Conservation (phyloP, 2,329 filamentous ascomycete genomes). For the Drechslerella dactyloides region DNA sequence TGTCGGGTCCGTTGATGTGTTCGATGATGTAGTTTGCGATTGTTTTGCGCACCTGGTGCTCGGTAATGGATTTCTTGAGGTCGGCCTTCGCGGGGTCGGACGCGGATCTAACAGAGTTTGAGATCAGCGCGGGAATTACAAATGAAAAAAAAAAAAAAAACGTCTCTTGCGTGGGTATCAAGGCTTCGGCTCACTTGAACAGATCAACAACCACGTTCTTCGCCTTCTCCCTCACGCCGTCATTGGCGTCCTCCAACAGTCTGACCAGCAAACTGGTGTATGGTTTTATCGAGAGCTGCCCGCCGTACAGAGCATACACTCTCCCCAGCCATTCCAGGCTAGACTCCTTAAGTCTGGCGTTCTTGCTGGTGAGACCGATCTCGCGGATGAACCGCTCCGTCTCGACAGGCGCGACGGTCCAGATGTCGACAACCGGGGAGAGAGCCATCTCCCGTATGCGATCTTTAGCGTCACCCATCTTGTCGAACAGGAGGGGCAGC, state of each 20-base stretch:
- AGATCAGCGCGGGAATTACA: slow-evolving; percentile 28
- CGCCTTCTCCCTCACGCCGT: slow-evolving; percentile 81
- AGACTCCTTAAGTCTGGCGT: slow-evolving; percentile 81
- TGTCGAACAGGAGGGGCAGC: slow-evolving; percentile 77
- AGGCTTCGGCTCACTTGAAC: slow-evolving; percentile 68
- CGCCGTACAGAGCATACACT: slow-evolving; percentile 63
- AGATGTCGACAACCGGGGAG: slow-evolving; percentile 79
- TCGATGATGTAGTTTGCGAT: slow-evolving; percentile 83
- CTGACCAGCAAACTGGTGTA: slow-evolving; percentile 86
- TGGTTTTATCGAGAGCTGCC: slow-evolving; percentile 75
- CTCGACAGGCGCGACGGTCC: slow-evolving; percentile 71
- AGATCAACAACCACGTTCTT: slow-evolving; percentile 84
- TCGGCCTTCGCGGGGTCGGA: slow-evolving; percentile 85
- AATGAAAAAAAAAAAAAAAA: neutral
- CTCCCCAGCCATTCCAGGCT: slow-evolving; percentile 84
- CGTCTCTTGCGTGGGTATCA: neutral
- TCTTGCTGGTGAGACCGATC: slow-evolving; percentile 77
- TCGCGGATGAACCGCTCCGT: slow-evolving; percentile 82
- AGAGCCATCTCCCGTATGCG: slow-evolving; percentile 77
- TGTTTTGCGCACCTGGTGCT: slow-evolving; percentile 82
- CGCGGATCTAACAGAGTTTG: slow-evolving; percentile 66
- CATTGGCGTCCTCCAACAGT: slow-evolving; percentile 87
- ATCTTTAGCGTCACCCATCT: slow-evolving; percentile 86
- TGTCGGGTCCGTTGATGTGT: slow-evolving; percentile 64
- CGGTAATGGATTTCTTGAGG: slow-evolving; percentile 82